Evolutionary conservation across 2,329 filamentous ascomycete genomes (phyloP).

Genomic region (Apiospora phragmitis): DNA sequence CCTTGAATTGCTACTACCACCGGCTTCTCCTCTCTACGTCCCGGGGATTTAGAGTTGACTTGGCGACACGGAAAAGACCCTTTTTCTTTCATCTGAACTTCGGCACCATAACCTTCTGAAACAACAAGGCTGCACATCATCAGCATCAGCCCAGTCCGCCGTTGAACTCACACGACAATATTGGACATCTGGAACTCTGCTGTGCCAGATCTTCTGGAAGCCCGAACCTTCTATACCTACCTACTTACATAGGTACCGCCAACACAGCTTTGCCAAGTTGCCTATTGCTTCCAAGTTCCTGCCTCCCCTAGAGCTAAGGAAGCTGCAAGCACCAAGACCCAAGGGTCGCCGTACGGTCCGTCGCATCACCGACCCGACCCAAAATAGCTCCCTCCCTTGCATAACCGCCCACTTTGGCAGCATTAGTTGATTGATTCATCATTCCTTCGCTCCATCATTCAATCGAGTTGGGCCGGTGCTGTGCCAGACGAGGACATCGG

Average conservation of each 20-base stretch:
- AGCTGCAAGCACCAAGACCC: neutral
- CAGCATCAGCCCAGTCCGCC: neutral
- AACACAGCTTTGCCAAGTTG: neutral
- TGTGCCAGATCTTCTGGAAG: slow-evolving; percentile 2
- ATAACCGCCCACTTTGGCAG: neutral
- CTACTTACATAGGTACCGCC: too few species aligned
- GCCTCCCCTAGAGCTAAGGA: neutral
- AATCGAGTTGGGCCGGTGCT: neutral
- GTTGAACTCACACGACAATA: neutral
- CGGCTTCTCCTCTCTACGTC: neutral
- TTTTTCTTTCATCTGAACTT: neutral
- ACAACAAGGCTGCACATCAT: slow-evolving; percentile 3
- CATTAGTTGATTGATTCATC: neutral
- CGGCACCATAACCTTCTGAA: neutral
- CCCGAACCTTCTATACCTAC: neutral
- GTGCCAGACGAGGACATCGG: neutral
- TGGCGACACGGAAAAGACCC: neutral
- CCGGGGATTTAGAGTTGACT: neutral
- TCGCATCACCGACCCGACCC: slow-evolving; percentile 3
- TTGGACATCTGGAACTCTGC: neutral
- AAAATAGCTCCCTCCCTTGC: slow-evolving; percentile 5
- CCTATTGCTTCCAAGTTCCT: neutral
- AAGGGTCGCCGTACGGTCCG: neutral
- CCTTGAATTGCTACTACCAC: neutral
- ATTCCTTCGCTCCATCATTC: neutral